Base-by-base conservation (phyloP, 1,284 basidiomycete species). In the Melampsora occidentalis region DNA sequence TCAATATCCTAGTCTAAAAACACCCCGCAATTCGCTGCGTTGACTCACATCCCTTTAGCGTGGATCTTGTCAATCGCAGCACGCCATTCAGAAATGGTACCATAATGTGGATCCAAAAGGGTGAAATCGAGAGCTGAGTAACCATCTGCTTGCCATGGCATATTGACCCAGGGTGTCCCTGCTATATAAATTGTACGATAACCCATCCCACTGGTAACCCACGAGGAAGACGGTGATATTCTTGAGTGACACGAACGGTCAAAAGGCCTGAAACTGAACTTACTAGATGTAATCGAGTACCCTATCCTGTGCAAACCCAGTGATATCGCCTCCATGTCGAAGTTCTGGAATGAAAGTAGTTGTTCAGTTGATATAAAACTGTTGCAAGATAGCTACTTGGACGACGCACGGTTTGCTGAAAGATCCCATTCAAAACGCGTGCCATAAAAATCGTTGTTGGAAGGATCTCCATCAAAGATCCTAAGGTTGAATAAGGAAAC, bases 91-190 rank as follows among this genome's bases (percentile, higher is more conserved):
- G 86, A 82, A 76, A 93, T 84, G 14, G 87, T 91, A 53, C 93
- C 93, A 88, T 90, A 95, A 81, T 96, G 93, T 57, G 93, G 93
- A 83, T 96, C 93, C 53, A 94, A 85, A 9, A 94, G 88, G 62
- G 89, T 90, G 80, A 95, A 93, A 82, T 96, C 93, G 78, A 96
- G 86, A 10, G 93, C 91, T 33, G 93, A 96, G 82, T 95, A 96
- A 83, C 92, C 92, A 87, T 96, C 93, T 20, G 93, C 91, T 83
- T 94, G 90, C 93, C 93, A 96, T 22, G 93, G 85, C 93, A 95
- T 94, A 86, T 96, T 95, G 79, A 95, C 78, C 83, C 78, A 96
- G 67, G 90, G 89, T 0, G 93, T 96, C 72, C 93, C 93, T 35
- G 93, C 92, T 81, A 94, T 90, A 84, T 92, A 95, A 81, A 96